phyloP scores from a whole-genome alignment of 441 rosid species.

The Lepidium campestre region DNA sequence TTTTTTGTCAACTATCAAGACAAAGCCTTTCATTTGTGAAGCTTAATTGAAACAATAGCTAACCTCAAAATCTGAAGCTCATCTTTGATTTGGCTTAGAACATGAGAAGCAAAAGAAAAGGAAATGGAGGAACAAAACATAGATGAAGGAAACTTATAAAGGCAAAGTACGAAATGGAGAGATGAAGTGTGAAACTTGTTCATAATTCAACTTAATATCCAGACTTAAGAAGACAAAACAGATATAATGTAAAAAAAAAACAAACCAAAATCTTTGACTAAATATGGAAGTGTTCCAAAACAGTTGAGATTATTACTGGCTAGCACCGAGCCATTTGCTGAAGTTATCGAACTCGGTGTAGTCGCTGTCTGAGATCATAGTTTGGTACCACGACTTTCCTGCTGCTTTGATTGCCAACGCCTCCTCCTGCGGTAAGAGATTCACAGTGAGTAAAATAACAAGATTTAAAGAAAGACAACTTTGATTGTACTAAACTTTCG shows the following conservation, averaged over 20 bases:
- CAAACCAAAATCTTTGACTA: slow-evolving; percentile 23
- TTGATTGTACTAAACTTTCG: neutral
- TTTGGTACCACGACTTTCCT: slow-evolving; percentile 86
- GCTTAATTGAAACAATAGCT: no score
- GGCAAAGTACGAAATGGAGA: neutral
- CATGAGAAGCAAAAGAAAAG: neutral
- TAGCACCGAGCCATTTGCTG: slow-evolving; percentile 87
- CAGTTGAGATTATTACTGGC: slow-evolving; percentile 47
- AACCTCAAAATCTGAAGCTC: no score
- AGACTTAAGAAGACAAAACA: slow-evolving; percentile 6
- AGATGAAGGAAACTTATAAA: neutral
- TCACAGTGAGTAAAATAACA: neutral
- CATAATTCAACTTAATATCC: slow-evolving; percentile 11
- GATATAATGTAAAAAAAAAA: neutral
- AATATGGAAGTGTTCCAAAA: slow-evolving; percentile 5
- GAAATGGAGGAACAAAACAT: neutral
- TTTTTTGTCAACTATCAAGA: no score
- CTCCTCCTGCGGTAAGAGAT: slow-evolving; percentile 53
- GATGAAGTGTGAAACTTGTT: slow-evolving; percentile 12
- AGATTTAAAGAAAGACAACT: neutral
- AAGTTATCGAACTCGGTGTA: slow-evolving; percentile 92
- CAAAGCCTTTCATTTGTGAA: no score
- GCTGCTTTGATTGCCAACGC: slow-evolving; percentile 64
- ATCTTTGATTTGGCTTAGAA: neutral
- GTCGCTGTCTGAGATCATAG: slow-evolving; percentile 91